These are phyloP conservation scores for Hypocreales sp. DNA, from an alignment of 2,329 filamentous ascomycete species.

Conservation along the genomic window DNA sequence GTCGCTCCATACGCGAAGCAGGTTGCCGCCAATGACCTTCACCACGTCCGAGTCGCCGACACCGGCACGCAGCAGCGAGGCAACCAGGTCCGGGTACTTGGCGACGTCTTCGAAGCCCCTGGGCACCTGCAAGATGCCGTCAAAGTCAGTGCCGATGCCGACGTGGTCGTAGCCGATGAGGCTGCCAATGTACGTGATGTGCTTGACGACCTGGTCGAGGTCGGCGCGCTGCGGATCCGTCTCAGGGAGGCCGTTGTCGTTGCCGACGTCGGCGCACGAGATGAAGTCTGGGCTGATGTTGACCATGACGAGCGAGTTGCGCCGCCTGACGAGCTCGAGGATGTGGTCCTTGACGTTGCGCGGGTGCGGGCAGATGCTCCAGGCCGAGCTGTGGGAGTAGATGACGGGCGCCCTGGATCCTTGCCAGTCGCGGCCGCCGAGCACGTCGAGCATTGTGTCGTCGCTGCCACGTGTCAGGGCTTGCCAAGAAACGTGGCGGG, in stretches of 20 bases:
- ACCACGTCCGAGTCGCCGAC: constrained; percentile 58
- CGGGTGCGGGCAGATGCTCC: constrained; percentile 70
- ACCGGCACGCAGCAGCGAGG: constrained; percentile 56
- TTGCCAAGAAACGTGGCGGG: neutral
- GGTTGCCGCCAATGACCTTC: constrained; percentile 65
- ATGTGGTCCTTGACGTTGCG: constrained; percentile 83
- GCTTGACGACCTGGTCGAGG: constrained; percentile 60
- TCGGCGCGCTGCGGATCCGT: constrained; percentile 55
- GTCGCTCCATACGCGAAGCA: constrained; percentile 71
- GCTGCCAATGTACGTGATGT: constrained; percentile 70
- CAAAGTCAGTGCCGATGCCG: constrained; percentile 80
- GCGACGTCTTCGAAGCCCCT: constrained; percentile 70
- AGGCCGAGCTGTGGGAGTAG: constrained; percentile 76
- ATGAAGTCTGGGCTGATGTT: constrained; percentile 79
- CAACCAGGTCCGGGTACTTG: constrained; percentile 66
- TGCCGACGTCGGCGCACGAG: constrained; percentile 48
- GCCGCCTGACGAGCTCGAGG: constrained; percentile 57
- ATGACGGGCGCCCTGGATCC: constrained; percentile 73
- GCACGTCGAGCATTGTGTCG: constrained; percentile 74
- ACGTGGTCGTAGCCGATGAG: constrained; percentile 79
- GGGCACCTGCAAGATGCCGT: constrained; percentile 55
- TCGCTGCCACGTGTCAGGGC: constrained; percentile 26
- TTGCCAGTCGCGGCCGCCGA: constrained; percentile 49
- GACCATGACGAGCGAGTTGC: constrained; percentile 72
- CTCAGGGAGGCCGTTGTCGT: constrained; percentile 49